Percentiles rank a stretch among this genome's conserved stretches.
Evolutionary conservation across 352 stramenopile species (phyloP).

Genomic region (Phytophthora tentaculata): DNA sequence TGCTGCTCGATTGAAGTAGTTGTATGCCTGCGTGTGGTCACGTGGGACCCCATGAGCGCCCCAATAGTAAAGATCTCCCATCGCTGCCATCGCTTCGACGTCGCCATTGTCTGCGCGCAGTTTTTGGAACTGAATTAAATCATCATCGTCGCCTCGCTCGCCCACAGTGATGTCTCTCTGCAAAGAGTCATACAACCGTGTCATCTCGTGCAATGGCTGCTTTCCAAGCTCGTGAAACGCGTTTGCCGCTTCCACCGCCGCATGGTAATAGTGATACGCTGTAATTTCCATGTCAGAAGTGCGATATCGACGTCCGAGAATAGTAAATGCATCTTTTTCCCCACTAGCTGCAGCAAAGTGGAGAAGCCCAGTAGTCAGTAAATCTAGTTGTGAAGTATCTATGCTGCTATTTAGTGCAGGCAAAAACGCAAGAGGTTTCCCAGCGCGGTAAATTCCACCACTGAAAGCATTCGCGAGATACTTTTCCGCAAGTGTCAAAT

Average conservation of each 20-base stretch:
- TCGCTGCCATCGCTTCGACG: slow-evolving; percentile 74
- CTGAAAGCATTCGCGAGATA: slow-evolving; percentile 32
- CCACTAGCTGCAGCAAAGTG: slow-evolving; percentile 57
- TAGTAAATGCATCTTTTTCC: slow-evolving; percentile 51
- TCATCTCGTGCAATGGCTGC: slow-evolving; percentile 82
- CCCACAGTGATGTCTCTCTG: slow-evolving; percentile 50
- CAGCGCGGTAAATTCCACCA: slow-evolving; percentile 23
- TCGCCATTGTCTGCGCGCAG: slow-evolving; percentile 81
- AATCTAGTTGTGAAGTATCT: not conserved
- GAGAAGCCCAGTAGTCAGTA: slow-evolving; percentile 47
- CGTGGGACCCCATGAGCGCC: slow-evolving; percentile 73
- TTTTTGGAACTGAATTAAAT: slow-evolving; percentile 88
- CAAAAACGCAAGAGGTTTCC: slow-evolving; percentile 39
- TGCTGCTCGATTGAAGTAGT: slow-evolving; percentile 82
- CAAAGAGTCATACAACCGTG: slow-evolving; percentile 70
- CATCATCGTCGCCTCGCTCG: slow-evolving; percentile 78
- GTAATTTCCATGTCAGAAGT: slow-evolving; percentile 37
- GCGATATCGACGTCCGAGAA: slow-evolving; percentile 61
- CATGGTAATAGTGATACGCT: slow-evolving; percentile 68
- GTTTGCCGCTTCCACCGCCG: slow-evolving; percentile 47
- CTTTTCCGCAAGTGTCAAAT: slow-evolving; percentile 26
- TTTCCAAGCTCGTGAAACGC: slow-evolving; percentile 75
- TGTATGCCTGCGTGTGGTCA: slow-evolving; percentile 72
- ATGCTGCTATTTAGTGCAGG: not conserved
- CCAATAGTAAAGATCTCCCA: slow-evolving; percentile 93